Base-by-base conservation (phyloP, 2,329 filamentous ascomycete genomes). In the Neopestalotiopsis sp. region DNA sequence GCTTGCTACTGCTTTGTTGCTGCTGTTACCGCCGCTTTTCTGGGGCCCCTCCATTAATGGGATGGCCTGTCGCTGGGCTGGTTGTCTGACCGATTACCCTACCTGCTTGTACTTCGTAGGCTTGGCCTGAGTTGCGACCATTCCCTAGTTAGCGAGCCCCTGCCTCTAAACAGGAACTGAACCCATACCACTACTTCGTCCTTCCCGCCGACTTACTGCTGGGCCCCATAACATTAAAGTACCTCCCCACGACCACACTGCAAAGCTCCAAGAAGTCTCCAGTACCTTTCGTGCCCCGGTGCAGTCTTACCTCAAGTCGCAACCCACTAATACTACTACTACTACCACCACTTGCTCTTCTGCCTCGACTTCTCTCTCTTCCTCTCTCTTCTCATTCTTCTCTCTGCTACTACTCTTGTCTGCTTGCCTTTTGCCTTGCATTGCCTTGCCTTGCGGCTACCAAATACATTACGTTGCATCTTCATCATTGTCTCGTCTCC, bases 11-110 rank as follows among this genome's bases (percentile, higher is more conserved):
- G 24, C 17, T 28, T 28, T 10, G 32, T 14, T 60, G 28, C 28
- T 60, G 28, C 4, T 38, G 57, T 24, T 60, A 30, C 28, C 1
- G 17, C 45, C n/a, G 17, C 20, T 52, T 52, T 20, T 17, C 17
- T 17, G 45, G n/a, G 28, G n/a, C 34, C 34, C 34, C 34, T n/a
- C n/a, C 30, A 62, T 62, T 62, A 34, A 59, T 59, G 45, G 45
- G 32, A 59, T 59, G 45, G 45, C 45, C 45, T 52, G 45, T 52
- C 45, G 34, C 34, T 38, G 24, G 24, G 24, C 24, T 28, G 24
- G 34, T 38, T 59, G 57, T n/a, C 30, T 59, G 56, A 59, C 30
- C 14, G 57, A 34, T 59, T 59, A 4, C 13, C 30, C 20, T 24
- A 20, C 56, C 20, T 57, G 13, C 52, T 24, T 49, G 13, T 52